phyloP scores from a whole-genome alignment of 1,139 yeast genomes.

The Pneumocystis wakefieldiae region DNA sequence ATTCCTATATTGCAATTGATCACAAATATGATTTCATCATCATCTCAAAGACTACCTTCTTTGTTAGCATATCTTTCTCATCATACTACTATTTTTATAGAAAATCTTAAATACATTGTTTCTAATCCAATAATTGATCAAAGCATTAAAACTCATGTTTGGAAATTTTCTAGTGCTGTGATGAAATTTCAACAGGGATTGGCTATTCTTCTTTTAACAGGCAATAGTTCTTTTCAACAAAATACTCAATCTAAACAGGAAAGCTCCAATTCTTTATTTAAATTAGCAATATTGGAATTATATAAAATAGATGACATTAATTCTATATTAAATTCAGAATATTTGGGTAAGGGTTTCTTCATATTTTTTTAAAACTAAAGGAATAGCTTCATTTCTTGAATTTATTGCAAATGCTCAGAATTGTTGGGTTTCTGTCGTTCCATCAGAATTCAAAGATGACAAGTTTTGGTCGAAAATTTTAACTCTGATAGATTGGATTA shows the following conservation, averaged over 20 bases:
- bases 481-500: background rate
- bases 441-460: background rate
- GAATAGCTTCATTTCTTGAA: background rate
- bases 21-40: background rate
- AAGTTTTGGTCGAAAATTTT: background rate
- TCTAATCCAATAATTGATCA: conserved; percentile 3
- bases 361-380: background rate
- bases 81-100: background rate
- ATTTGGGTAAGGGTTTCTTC: background rate
- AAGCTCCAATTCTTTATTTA: background rate
- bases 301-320: background rate
- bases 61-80: conserved; percentile 4
- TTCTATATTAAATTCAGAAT: background rate
- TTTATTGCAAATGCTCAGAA: background rate
- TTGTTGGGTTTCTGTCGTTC: background rate
- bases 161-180: conserved; percentile 5
- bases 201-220: conserved; percentile 6
- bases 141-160: conserved; percentile 1
- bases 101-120: background rate
- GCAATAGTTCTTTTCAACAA: background rate
- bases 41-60: background rate
- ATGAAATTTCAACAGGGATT: conserved; percentile 6
- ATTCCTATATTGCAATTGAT: background rate
- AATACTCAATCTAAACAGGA: background rate
- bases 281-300: background rate